Conservation (phyloP, 495 filamentous ascomycete species). For the Saxophila tyrrhenica region DNA sequence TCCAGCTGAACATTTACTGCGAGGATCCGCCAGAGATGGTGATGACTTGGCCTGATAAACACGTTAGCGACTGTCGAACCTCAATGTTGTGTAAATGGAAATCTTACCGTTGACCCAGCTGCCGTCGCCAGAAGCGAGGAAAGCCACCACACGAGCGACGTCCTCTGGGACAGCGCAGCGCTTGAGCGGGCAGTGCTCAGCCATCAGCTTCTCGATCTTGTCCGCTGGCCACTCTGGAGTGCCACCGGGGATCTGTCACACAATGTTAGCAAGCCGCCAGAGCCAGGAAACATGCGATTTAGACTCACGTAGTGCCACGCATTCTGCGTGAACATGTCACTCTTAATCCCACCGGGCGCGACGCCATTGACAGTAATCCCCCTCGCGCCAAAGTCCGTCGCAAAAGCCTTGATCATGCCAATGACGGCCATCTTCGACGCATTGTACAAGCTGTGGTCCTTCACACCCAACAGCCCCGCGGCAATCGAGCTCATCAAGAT, state of each 20-base stretch:
- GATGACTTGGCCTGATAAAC: constrained; percentile 29
- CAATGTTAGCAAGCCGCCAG: background rate
- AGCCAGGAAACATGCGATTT: background rate
- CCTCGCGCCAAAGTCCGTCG: constrained; percentile 59
- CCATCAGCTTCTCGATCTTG: constrained; percentile 36
- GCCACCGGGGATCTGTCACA: constrained; percentile 42
- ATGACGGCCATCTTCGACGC: constrained; percentile 69
- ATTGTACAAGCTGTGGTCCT: constrained; percentile 64
- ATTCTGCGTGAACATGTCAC: constrained; percentile 59
- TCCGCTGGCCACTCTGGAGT: constrained; percentile 31
- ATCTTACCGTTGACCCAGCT: constrained; percentile 51
- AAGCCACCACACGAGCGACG: constrained; percentile 47
- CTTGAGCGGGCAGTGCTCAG: constrained; percentile 38
- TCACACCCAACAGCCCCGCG: constrained; percentile 46
- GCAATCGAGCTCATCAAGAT: constrained; percentile 52
- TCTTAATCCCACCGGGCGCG: constrained; percentile 67
- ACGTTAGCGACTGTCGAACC: background rate
- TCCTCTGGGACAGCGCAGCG: constrained; percentile 46
- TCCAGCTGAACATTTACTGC: constrained; percentile 24
- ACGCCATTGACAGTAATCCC: constrained; percentile 68
- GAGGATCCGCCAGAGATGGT: constrained; percentile 35
- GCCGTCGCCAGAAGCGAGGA: constrained; percentile 43
- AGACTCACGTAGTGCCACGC: constrained; percentile 11
- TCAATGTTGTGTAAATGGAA: background rate
- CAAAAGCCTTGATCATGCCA: constrained; percentile 64